Base-by-base conservation (phyloP, 1,284 basidiomycete genomes). In the Trametes versicolor region DNA sequence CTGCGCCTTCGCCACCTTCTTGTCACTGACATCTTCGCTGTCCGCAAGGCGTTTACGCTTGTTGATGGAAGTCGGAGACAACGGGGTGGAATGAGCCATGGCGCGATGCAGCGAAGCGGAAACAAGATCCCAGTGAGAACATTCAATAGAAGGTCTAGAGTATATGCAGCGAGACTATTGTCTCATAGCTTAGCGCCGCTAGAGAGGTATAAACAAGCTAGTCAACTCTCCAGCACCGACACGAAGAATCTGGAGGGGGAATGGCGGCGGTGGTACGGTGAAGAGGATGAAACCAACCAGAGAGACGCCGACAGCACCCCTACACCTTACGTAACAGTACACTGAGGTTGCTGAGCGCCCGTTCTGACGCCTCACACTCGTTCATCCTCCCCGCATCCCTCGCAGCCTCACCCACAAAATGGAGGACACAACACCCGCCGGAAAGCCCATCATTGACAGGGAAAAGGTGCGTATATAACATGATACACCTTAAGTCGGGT, bases 391-490 rank as follows among this genome's bases (percentile, higher is more conserved):
- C 19, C 49, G 10, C 19, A 15, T 2, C 19, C n/a, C 21, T n/a
- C 41, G 23, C 49, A 27, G 17, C 45, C 41, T 21, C 53, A 29
- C 4, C 19, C 37, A 6, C 29, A 41, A 13, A 23, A 69, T 69
- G 68, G 65, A 76, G 60, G 73, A 77, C 21, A 76, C 74, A 9
- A 74, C 73, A 21, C 68, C 76, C 1, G 64, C 76, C 7, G 73
- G 75, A 25, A 71, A 71, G 61, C 75, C 77, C 2, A 74, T 76
- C 25, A 72, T 81, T 25, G 79, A 80, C 65, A 73, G 80, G 43
- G 79, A 80, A 68, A 81, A 81, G 75, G 80, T 79, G 63, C 29
- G 60, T 53, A 39, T 6, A 17, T 39, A 9, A 0, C 2, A 13
- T 37, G 4, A 37, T 13, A 9, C 4, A n/a, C 34, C 15, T 4